These are phyloP conservation scores for Schoenoplectus tabernaemontani DNA, from an alignment of 202 grass and related monocot genomes.

Conservation along the genomic window DNA sequence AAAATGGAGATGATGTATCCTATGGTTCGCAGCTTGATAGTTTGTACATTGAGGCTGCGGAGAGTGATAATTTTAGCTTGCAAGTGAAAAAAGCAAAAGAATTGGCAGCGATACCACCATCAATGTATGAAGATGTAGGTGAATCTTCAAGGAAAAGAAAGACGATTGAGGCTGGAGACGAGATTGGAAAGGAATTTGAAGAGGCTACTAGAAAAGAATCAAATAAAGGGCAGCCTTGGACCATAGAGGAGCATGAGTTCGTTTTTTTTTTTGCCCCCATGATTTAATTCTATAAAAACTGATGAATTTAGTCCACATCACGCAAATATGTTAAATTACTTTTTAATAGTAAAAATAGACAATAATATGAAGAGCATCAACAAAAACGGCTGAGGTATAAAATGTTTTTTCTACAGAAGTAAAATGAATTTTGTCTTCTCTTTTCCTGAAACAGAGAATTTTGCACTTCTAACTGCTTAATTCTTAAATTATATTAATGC, in stretches of 20 bases:
- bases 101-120: background rate
- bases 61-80: conserved; percentile 19
- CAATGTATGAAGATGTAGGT: background rate
- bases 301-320: background rate
- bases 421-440: background rate
- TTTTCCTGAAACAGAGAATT: background rate
- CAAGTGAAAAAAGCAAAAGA: background rate
- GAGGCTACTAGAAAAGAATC: background rate
- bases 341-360: background rate
- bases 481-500: background rate
- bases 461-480: background rate
- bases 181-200: background rate
- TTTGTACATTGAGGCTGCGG: background rate
- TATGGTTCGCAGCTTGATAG: background rate
- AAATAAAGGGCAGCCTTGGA: conserved; percentile 31
- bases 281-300: background rate
- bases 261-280: background rate
- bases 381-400: background rate
- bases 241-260: conserved; percentile 40
- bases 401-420: background rate
- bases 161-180: background rate
- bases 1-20: background rate
- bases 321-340: background rate
- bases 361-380: background rate
- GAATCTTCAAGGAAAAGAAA: background rate